Evolutionary conservation across 805 yeast genomes (phyloP), one percentile per base, ranked within the genome.

Genomic region (Sugiyamaella floridensis): DNA sequence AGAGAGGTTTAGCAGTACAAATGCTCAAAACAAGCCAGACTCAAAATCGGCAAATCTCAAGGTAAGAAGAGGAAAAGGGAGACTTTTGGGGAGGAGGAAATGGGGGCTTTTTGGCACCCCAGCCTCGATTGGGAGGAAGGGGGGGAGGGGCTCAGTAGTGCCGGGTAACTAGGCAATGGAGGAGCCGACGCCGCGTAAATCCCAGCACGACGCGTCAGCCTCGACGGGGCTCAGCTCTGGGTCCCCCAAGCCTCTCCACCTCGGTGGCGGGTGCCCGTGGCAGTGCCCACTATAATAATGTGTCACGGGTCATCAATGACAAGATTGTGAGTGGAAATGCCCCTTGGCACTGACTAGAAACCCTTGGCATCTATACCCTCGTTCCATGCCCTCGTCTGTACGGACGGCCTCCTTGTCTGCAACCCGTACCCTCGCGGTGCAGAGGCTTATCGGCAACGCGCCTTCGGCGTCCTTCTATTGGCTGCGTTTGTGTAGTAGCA

Each of bases 31-130:
- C 28, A 40, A 18, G 28, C 34, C 22, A 37, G 37, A 19, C 22
- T 14, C 15, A 18, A 26, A 32, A 20, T 40, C 37, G 16, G 16
- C 19, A 32, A 11, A 37, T 40, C 34, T 16, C 43, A 40, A 47
- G 18, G 37, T n/a, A 46, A 19, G 42, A 43, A 40, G 16, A 41
- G 22, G 41, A 29, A 40, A 16, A 51, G 22, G 40, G 43, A 45
- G 48, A 40, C 47, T 12, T 19, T 40, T 44, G 47, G 40, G 51
- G 40, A 51, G 48, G 47, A 32, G 51, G 40, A 51, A 52, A 20
- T 41, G 54, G 19, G 49, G 40, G 43, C 28, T 47, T 32, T 32
- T 14, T 32, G 37, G 37, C 37, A 32, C 37, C 37, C 37, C 37
- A 32, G 37, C 37, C 37, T 32, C 37, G 37, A 32, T 32, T 32